phyloP scores from a whole-genome alignment of 176 grass and related monocot species.

The Oryza australiensis region DNA sequence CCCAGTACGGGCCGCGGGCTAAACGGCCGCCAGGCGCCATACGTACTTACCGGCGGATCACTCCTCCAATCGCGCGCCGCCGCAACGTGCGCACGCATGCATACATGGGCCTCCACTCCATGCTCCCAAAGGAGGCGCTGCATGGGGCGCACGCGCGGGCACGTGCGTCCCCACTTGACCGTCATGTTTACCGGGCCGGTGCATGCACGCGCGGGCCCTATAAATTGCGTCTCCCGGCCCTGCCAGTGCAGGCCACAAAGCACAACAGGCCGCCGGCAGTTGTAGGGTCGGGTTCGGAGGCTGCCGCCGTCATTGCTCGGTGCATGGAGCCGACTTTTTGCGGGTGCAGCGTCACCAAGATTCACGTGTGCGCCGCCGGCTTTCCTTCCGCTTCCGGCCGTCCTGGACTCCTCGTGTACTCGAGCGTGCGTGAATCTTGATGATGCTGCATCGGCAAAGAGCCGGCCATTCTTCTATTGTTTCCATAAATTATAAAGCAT shows the following conservation, averaged over 20 bases:
- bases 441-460: slow-evolving; percentile 32
- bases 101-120: neutral
- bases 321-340: neutral
- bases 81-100: neutral
- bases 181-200: neutral
- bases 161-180: neutral
- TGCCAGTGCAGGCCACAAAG: too few relatives aligned
- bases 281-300: neutral
- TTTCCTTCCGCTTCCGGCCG: too few relatives aligned
- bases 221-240: neutral
- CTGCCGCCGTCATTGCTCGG: too few relatives aligned
- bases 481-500: too few relatives aligned
- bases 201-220: neutral
- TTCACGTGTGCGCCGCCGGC: neutral
- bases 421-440: slow-evolving; percentile 21
- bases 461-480: neutral
- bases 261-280: too few relatives aligned
- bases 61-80: too few relatives aligned
- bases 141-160: neutral
- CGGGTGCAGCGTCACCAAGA: slow-evolving; percentile 18
- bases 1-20: too few relatives aligned
- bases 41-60: too few relatives aligned
- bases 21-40: too few relatives aligned
- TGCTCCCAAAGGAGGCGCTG: neutral
- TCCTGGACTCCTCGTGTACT: too few relatives aligned